Percentiles rank a stretch among this genome's conserved stretches.
Conservation (phyloP, 75 land plant species). For the Selaginella tamariscina region DNA sequence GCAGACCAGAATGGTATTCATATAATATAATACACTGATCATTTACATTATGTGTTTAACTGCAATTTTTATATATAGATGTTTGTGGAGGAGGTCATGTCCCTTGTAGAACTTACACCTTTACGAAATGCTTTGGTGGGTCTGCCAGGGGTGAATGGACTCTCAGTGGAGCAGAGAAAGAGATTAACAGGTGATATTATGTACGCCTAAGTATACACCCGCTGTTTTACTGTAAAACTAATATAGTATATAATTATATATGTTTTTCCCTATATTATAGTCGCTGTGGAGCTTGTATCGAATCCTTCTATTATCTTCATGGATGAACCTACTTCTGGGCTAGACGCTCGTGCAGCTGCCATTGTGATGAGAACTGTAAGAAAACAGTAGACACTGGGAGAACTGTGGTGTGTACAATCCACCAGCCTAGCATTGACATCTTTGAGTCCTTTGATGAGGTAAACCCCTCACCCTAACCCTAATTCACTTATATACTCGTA, state of each 20-base stretch:
- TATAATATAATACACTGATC: background rate
- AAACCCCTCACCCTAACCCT: background rate
- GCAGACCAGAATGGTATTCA: background rate
- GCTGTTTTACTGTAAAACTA: too few species aligned
- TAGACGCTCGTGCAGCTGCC: constrained; percentile 84
- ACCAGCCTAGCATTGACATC: constrained; percentile 77
- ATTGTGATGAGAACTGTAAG: constrained; percentile 80
- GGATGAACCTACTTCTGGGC: constrained; percentile 87
- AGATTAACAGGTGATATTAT: too few species aligned
- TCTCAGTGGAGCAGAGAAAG: constrained; percentile 72
- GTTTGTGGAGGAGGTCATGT: constrained; percentile 81
- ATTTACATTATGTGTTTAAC: background rate
- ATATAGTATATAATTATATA: too few species aligned
- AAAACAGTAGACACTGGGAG: constrained; percentile 82
- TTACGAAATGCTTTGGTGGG: constrained; percentile 55
- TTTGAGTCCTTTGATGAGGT: constrained; percentile 92
- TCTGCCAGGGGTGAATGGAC: constrained; percentile 63
- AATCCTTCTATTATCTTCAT: constrained; percentile 85
- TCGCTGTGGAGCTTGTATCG: constrained; percentile 67
- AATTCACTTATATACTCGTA: background rate
- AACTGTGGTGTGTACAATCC: constrained; percentile 74
- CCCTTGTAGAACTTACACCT: constrained; percentile 49
- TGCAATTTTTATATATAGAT: constrained; percentile 26
- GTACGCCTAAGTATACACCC: too few species aligned
- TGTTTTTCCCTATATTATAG: too few species aligned